A percentile compares a stretch with the other conserved stretches of the same genome.
These are phyloP conservation scores for Chrysoporthe puriensis DNA, from an alignment of 2,329 filamentous ascomycete genomes.

Conservation along the genomic window DNA sequence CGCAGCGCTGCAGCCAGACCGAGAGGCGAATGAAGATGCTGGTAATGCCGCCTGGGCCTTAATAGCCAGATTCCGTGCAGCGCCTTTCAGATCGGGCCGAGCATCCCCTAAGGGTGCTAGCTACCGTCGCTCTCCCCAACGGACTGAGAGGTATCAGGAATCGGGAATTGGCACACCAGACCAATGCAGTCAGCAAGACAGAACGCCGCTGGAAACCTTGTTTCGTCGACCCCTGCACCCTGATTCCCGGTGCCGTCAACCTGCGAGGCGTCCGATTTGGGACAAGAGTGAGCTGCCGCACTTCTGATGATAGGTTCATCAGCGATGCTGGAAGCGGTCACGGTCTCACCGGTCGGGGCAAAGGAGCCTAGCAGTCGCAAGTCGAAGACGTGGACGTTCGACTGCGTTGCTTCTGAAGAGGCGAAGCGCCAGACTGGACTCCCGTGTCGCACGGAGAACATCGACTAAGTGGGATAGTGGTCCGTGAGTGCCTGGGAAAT, in stretches of 20 bases:
- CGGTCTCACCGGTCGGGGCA: slow-evolving; percentile 17
- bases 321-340: slow-evolving; percentile 18
- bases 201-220: slow-evolving; percentile 17
- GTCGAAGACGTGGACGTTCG: neutral
- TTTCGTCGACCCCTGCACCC: slow-evolving; percentile 11
- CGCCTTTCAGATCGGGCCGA: slow-evolving; percentile 20
- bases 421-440: neutral
- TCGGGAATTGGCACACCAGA: neutral
- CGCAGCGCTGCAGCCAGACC: slow-evolving; percentile 8
- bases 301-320: slow-evolving; percentile 8
- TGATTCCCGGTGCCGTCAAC: slow-evolving; percentile 12
- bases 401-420: neutral
- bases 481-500: neutral
- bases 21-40: slow-evolving; percentile 11
- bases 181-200: neutral
- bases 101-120: neutral
- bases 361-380: neutral
- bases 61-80: slow-evolving; percentile 14
- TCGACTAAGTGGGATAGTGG: neutral
- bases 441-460: neutral
- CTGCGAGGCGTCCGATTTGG: slow-evolving; percentile 17
- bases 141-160: neutral
- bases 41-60: slow-evolving; percentile 8
- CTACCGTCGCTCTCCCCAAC: neutral
- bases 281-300: slow-evolving; percentile 10